phyloP scores from a whole-genome alignment of 2,329 filamentous ascomycete genomes.

The Fusarium sp. region DNA sequence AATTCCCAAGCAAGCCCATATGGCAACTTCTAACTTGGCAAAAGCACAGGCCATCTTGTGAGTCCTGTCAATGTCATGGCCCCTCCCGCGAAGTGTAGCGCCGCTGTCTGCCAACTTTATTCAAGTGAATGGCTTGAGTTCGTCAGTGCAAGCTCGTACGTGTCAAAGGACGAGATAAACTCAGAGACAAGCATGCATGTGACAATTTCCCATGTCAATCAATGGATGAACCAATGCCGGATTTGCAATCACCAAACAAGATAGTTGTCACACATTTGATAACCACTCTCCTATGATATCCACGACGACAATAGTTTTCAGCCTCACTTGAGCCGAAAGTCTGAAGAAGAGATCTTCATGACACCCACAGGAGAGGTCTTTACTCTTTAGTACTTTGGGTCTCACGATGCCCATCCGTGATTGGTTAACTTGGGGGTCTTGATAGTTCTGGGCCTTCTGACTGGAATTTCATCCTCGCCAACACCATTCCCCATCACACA shows the following conservation, averaged over 20 bases:
- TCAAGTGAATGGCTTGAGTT: not conserved
- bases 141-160: conserved; percentile 1
- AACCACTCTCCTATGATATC: no score
- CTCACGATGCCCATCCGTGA: not conserved
- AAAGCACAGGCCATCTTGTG: conserved; percentile 29
- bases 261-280: no score
- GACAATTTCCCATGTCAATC: not conserved
- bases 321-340: not conserved
- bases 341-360: not conserved
- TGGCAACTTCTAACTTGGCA: conserved; percentile 14
- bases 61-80: conserved; percentile 27
- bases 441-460: conserved; percentile 32
- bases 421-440: conserved; percentile 1
- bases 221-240: not conserved
- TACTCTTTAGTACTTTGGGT: no score
- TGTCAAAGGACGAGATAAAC: not conserved
- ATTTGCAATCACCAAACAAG: not conserved
- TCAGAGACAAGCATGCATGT: not conserved
- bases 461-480: conserved; percentile 29
- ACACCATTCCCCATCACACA: conserved; percentile 11
- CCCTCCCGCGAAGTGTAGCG: conserved; percentile 24
- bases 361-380: not conserved
- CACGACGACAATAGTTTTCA: no score
- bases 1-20: conserved; percentile 35
- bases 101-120: conserved; percentile 10